Evolutionary conservation across 2,329 filamentous ascomycete species (phyloP).

Genomic region (Colletotrichum sublineola): DNA sequence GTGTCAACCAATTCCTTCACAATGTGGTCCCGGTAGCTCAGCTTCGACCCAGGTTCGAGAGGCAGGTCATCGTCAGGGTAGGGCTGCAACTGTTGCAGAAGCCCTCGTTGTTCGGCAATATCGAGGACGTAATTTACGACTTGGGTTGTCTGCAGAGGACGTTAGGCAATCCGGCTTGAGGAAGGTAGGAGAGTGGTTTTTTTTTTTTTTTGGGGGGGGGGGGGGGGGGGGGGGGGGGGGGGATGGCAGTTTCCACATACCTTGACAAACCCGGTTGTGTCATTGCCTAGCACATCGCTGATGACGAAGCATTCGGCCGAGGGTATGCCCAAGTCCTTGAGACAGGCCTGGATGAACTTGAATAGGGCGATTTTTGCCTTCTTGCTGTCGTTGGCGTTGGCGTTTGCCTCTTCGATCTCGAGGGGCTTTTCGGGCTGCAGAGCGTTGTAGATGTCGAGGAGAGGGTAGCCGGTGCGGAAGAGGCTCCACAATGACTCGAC

Average conservation of each 20-base stretch:
- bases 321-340: slow-evolving; percentile 83
- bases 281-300: slow-evolving; percentile 89
- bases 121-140: slow-evolving; percentile 95
- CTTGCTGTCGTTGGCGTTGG: slow-evolving; percentile 74
- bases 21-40: slow-evolving; percentile 85
- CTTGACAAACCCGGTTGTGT: slow-evolving; percentile 98
- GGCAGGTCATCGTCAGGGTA: slow-evolving; percentile 67
- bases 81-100: slow-evolving; percentile 73
- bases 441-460: slow-evolving; percentile 91
- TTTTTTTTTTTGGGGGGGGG: no score
- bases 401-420: slow-evolving; percentile 72
- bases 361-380: slow-evolving; percentile 89
- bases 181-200: neutral
- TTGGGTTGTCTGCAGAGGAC: slow-evolving; percentile 75
- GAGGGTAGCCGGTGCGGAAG: slow-evolving; percentile 84
- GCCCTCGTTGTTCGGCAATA: slow-evolving; percentile 81
- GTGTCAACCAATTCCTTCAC: slow-evolving; percentile 93
- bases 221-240: no score
- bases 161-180: slow-evolving; percentile 19
- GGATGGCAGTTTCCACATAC: slow-evolving; percentile 57
- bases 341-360: slow-evolving; percentile 91
- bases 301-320: slow-evolving; percentile 91
- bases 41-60: slow-evolving; percentile 73
- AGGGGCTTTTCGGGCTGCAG: slow-evolving; percentile 79
- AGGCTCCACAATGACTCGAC: slow-evolving; percentile 93